Evolutionary conservation across 2,329 filamentous ascomycete genomes (phyloP).

Genomic region (Ceratocystiopsis minuta): DNA sequence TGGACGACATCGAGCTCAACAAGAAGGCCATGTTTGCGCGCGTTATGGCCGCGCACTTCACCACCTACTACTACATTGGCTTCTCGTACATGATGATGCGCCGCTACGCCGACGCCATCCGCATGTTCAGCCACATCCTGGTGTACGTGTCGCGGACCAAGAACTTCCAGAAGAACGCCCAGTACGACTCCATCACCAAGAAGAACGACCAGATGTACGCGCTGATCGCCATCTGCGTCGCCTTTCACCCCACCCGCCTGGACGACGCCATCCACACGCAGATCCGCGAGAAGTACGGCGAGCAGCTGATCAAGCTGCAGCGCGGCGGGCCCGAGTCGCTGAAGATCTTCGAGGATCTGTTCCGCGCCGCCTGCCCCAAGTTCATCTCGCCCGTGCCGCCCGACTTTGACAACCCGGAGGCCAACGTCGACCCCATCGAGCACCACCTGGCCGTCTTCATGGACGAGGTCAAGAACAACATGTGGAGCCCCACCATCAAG

Average conservation of each 20-base stretch:
- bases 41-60: conserved; percentile 98
- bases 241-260: conserved; percentile 89
- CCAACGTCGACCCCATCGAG: conserved; percentile 93
- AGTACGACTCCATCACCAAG: conserved; percentile 98
- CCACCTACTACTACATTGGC: conserved; percentile 98
- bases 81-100: conserved; percentile 99
- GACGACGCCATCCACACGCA: conserved; percentile 99
- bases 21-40: conserved; percentile 99
- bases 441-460: conserved; percentile 97
- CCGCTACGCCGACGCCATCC: conserved; percentile 95
- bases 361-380: conserved; percentile 94
- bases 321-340: conserved; percentile 88
- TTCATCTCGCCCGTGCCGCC: conserved; percentile 96
- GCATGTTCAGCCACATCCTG: conserved; percentile 99
- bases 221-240: conserved; percentile 94
- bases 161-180: conserved; percentile 99
- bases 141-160: conserved; percentile 97
- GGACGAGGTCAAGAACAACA: conserved; percentile 99
- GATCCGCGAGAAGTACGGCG: conserved; percentile 95
- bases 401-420: conserved; percentile 89
- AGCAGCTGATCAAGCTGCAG: conserved; percentile 93
- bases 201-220: conserved; percentile 99
- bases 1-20: conserved; percentile 98
- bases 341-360: conserved; percentile 94
- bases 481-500: conserved; percentile 94